phyloP scores from a whole-genome alignment of 192 early-diverging fungal genomes.

The Radiomyces spectabilis region DNA sequence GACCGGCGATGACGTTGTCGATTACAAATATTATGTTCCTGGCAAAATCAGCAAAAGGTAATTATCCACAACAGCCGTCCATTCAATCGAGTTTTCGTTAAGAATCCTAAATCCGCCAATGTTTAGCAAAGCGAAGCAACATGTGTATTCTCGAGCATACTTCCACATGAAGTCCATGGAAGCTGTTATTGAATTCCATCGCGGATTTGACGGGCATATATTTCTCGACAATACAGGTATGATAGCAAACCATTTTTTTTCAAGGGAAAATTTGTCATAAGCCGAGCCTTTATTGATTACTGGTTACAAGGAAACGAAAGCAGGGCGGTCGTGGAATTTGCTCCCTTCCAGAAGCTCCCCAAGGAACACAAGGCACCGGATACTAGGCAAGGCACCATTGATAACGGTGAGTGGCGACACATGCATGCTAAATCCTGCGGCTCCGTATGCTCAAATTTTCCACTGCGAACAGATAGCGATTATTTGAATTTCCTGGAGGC shows the following conservation, averaged over 20 bases:
- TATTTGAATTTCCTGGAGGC: constrained; percentile 68
- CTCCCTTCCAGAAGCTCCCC: constrained; percentile 67
- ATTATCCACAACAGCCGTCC: neutral
- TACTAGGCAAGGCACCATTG: constrained; percentile 69
- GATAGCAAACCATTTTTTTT: too few relatives aligned
- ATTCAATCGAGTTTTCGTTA: neutral
- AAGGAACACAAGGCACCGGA: constrained; percentile 57
- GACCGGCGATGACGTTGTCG: constrained; percentile 34
- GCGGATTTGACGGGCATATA: constrained; percentile 68
- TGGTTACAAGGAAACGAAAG: constrained; percentile 65
- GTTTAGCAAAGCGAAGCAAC: constrained; percentile 63
- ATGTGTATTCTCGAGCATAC: constrained; percentile 65
- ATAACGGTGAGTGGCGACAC: constrained; percentile 59
- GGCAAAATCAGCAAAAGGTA: constrained; percentile 77
- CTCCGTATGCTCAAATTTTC: neutral
- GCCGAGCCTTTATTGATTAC: too few relatives aligned
- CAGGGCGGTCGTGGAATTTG: constrained; percentile 73
- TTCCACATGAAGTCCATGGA: constrained; percentile 65
- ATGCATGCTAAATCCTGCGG: too few relatives aligned
- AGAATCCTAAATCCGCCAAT: too few relatives aligned
- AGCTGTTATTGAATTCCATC: constrained; percentile 61
- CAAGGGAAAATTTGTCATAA: too few relatives aligned
- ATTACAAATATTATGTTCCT: constrained; percentile 47
- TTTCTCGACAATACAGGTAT: constrained; percentile 63
- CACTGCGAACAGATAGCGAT: constrained; percentile 58